Evolutionary conservation across 495 filamentous ascomycete species (phyloP), one percentile per base, ranked within the genome.

Genomic region (Penicillium macrosclerotiorum): DNA sequence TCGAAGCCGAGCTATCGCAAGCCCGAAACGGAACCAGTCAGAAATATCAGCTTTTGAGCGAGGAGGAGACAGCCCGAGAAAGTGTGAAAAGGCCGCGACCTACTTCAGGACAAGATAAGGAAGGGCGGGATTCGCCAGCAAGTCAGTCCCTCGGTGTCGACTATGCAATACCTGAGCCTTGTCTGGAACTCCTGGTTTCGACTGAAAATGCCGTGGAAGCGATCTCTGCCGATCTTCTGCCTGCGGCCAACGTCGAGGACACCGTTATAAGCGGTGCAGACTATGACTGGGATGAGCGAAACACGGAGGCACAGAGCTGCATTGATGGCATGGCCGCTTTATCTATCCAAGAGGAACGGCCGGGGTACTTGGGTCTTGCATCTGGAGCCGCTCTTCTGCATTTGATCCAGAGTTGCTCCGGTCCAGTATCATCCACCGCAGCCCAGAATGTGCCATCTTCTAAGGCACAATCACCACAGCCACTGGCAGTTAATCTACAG

Each of bases 221-320:
- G 14, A 4, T 13, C 3, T 24, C 27, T 19, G 33, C 40, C 3
- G 40, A 42, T n/a, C 20, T 42, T 3, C 18, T 34, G 4, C 40
- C 40, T 5, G 8, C 29, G 8, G 23, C 40, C 19, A 32, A 17
- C 2, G 9, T 29, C 20, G 29, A 42, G 13, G 30, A 42, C 23
- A 26, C 17, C 3, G 19, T 42, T 13, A 18, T 22, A 20, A 42
- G 30, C 12, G 29, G 29, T 4, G 40, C 27, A 4, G 40, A 42
- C 20, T 42, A 42, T 32, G 40, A 42, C 40, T 42, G 40, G 40
- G 40, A 42, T 11, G 40, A 42, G 18, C 26, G 40, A 12, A 29
- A 42, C 23, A 42, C 40, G 3, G 40, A 42, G 33, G 40, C 40
- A 14, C 40, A 42, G 29, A 42, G 40, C 18, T 42, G 40, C n/a